These are phyloP conservation scores for Perkinsus marinus DNA, from an alignment of 169 alveolate genomes.

Conservation along the genomic window DNA sequence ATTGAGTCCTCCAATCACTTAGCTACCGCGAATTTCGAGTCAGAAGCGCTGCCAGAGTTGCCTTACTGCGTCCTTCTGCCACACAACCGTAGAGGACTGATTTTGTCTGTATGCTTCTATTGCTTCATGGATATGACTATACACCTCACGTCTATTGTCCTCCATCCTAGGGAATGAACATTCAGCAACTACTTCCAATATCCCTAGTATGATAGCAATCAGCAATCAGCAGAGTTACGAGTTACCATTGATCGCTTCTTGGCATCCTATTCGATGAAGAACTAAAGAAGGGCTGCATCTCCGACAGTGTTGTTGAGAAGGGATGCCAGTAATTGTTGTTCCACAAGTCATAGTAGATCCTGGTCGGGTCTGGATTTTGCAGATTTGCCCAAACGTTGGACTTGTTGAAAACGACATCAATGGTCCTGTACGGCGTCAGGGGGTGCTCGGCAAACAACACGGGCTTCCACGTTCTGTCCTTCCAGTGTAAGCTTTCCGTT, in stretches of 20 bases:
- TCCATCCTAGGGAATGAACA: background rate
- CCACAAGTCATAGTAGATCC: constrained; percentile 25
- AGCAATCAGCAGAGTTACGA: no score
- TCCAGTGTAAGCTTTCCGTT: background rate
- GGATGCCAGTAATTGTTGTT: constrained; percentile 3
- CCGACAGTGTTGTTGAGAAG: background rate
- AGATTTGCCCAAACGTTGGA: constrained; percentile 23
- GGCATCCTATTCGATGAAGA: background rate
- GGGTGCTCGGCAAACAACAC: background rate
- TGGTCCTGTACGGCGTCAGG: constrained; percentile 17
- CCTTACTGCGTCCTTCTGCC: background rate
- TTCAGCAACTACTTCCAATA: no score
- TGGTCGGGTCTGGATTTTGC: constrained; percentile 13
- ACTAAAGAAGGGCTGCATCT: background rate
- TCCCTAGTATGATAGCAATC: no score
- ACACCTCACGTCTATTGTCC: background rate
- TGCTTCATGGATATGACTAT: background rate
- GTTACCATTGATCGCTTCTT: background rate
- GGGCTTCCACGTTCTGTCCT: background rate
- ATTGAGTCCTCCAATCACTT: no score
- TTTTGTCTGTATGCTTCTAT: background rate
- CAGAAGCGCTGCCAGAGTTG: no score
- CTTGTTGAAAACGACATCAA: constrained; percentile 20
- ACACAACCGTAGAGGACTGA: background rate
- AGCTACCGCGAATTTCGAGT: no score